Conservation (phyloP, 768 basidiomycete genomes). For the Leucocoprinus sp. region DNA sequence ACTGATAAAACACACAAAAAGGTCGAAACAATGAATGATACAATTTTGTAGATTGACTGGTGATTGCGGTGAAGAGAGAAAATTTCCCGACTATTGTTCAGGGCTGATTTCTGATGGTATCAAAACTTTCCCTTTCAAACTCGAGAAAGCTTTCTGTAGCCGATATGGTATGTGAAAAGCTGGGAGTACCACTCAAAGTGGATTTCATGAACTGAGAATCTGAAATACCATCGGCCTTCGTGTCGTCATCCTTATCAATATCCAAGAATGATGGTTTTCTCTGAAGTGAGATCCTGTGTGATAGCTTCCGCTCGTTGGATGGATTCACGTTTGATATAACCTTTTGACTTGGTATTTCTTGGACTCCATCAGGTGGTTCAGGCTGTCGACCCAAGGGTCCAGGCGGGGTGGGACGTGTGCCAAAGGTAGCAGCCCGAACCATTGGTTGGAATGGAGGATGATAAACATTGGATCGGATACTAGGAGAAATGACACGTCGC, state of each 20-base stretch:
- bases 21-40: not conserved
- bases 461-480: constrained; percentile 1
- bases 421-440: constrained; percentile 21
- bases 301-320: constrained; percentile 29
- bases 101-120: constrained; percentile 21
- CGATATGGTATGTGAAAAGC: not conserved
- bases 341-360: constrained; percentile 21
- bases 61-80: not conserved
- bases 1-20: not conserved
- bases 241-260: constrained; percentile 42
- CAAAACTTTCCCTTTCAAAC: constrained; percentile 44
- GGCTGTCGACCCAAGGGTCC: not conserved
- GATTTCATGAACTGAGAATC: constrained; percentile 13
- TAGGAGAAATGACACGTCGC: not conserved
- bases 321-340: constrained; percentile 18
- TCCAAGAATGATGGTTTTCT: constrained; percentile 69
- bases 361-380: constrained; percentile 16
- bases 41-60: not conserved
- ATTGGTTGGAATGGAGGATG: not conserved
- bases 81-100: not conserved
- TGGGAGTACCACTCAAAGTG: constrained; percentile 4
- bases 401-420: constrained; percentile 19
- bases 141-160: constrained; percentile 39
- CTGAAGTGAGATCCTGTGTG: constrained; percentile 43
- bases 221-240: constrained; percentile 19